Base-by-base conservation (phyloP, 140 eudicot species). In the Erigeron philadelphicus region DNA sequence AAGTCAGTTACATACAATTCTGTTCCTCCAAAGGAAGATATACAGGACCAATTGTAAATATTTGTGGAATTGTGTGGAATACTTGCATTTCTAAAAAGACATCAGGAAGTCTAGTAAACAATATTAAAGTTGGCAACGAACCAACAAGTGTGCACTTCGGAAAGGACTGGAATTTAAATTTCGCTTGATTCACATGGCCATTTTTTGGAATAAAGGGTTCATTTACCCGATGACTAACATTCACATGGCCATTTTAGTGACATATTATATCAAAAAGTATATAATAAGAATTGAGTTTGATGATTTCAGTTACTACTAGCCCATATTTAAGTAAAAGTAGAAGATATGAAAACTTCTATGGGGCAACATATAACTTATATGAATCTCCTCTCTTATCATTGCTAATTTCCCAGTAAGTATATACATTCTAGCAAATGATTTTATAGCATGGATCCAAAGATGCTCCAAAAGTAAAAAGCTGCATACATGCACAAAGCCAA, bases 401-500 rank as follows among this genome's bases (percentile, higher is more conserved):
- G 57, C 38, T 31, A 5, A 31, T 31, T 31, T 31, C 38, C 38
- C 38, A 31, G 38, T 31, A 31, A 4, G 38, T 31, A 31, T 31
- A 31, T 31, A 31, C 5, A 31, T 31, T 55, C 17, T 69, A 19
- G 31, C 8, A 67, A 54, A 35, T 52, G 11, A 52, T 43, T 43
- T 56, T 41, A 54, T 21, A 72, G n/a, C 42, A 61, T 16, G 40
- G 11, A 48, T 21, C 48, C 68, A 9, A 10, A 72, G 7, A 59
- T 5, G 69, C 35, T 59, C 50, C 50, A 58, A 71, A 12, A 41
- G 71, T 17, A 49, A 58, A 46, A 68, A 44, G 44, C 15, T 47
- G 73, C 71, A 49, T 54, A 40, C 42, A 69, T 71, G 50, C 74
- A 57, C 44, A 45, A 58, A 40, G 42, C 11, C 19, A 12, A 71